A percentile compares a stretch with the other conserved stretches of the same genome.
These are phyloP conservation scores for Sclerotinia minor DNA, from an alignment of 2,329 filamentous ascomycete genomes.

Conservation along the genomic window DNA sequence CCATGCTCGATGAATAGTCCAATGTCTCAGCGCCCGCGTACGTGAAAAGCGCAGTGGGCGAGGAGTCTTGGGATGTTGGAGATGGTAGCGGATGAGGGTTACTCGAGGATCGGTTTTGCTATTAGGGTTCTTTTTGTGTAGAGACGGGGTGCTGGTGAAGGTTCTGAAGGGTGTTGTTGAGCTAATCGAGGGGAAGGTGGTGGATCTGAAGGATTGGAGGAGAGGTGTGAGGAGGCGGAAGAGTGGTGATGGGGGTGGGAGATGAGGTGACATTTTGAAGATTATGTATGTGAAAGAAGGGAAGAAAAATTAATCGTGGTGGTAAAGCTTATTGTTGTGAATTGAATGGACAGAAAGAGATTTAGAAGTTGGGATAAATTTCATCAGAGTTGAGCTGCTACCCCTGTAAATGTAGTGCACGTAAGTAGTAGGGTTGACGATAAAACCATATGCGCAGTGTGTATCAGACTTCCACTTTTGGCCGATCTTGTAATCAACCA, in stretches of 20 bases:
- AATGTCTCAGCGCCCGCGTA: conserved; percentile 85
- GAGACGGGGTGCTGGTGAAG: conserved; percentile 32
- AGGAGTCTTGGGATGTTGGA: conserved; percentile 66
- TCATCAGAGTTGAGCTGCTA: not conserved
- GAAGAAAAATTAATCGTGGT: not conserved
- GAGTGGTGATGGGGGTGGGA: conserved; percentile 31
- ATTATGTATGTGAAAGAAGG: not conserved
- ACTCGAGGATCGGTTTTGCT: conserved; percentile 36
- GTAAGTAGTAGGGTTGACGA: not conserved
- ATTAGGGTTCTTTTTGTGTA: conserved; percentile 25
- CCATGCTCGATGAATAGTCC: conserved; percentile 98
- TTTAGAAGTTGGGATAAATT: conserved; percentile 16
- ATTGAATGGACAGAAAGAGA: not conserved
- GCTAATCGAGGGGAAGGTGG: conserved; percentile 20
- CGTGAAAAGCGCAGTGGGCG: conserved; percentile 86
- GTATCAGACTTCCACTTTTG: not conserved
- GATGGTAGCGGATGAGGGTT: conserved; percentile 69
- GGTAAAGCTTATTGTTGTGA: conserved; percentile 5
- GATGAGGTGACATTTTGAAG: conserved; percentile 29
- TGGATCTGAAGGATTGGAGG: conserved; percentile 32
- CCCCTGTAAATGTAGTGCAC: not conserved
- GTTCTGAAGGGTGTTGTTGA: conserved; percentile 24
- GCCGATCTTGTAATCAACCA: not conserved
- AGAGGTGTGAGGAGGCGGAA: conserved; percentile 36
- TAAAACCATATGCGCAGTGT: not conserved